Evolutionary conservation across 345 rosid species (phyloP).

Genomic region (Linum usitatissimum): DNA sequence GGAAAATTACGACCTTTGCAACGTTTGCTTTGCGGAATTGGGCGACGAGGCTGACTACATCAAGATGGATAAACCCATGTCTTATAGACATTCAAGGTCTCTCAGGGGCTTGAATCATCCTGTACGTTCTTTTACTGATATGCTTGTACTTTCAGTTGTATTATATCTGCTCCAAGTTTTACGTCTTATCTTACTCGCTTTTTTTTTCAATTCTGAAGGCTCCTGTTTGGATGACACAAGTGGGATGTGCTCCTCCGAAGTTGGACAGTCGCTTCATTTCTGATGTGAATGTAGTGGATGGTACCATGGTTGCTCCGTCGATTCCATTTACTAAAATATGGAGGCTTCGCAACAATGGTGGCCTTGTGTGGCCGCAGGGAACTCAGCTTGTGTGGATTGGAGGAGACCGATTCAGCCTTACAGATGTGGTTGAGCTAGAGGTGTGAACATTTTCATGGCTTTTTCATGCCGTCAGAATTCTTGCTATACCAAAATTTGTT

Average conservation of each 20-base stretch:
- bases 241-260: constrained; percentile 31
- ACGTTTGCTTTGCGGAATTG: constrained; percentile 59
- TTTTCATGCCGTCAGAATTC: no score
- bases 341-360: constrained; percentile 82
- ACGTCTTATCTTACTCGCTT: neutral
- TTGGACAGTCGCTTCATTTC: constrained; percentile 66
- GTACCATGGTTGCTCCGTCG: constrained; percentile 65
- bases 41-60: constrained; percentile 59
- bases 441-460: constrained; percentile 21
- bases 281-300: constrained; percentile 84
- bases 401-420: constrained; percentile 49
- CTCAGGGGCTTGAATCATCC: constrained; percentile 25
- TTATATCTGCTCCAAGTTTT: neutral
- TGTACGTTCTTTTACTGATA: constrained; percentile 21
- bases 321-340: constrained; percentile 79
- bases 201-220: constrained; percentile 9
- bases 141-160: neutral
- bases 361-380: constrained; percentile 53
- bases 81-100: constrained; percentile 19
- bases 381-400: constrained; percentile 63
- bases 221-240: constrained; percentile 24
- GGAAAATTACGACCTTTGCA: constrained; percentile 84
- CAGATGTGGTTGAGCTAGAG: constrained; percentile 41
- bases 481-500: neutral
- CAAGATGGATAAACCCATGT: constrained; percentile 55